Evolutionary conservation across 192 early-diverging fungal species (phyloP).

Genomic region (Coemansia sp.): DNA sequence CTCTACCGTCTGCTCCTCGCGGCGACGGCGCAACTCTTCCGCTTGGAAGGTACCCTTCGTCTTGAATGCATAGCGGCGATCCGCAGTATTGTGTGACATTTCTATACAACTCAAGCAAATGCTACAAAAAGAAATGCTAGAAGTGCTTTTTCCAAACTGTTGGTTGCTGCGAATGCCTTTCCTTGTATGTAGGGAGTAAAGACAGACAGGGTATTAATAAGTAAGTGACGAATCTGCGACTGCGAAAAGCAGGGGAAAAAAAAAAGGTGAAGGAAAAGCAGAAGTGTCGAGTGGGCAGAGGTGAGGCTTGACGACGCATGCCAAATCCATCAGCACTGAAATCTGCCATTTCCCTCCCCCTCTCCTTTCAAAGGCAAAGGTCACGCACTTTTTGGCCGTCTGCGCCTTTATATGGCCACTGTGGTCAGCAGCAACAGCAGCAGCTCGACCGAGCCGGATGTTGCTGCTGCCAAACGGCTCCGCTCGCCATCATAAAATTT

Average conservation of each 20-base stretch:
- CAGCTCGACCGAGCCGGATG: too few relatives aligned
- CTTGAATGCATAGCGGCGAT: conserved; percentile 80
- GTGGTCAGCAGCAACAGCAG: too few relatives aligned
- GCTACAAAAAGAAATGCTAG: conserved; percentile 10
- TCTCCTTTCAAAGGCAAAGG: too few relatives aligned
- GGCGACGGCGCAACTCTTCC: conserved; percentile 89
- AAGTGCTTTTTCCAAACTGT: conserved; percentile 4
- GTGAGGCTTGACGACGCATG: background rate
- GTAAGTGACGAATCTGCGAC: conserved; percentile 5
- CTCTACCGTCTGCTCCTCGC: conserved; percentile 91
- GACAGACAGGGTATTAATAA: conserved; percentile 3
- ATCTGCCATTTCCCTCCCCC: too few relatives aligned
- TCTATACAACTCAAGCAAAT: conserved; percentile 1
- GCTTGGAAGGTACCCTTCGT: conserved; percentile 79
- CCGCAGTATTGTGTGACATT: conserved; percentile 50
- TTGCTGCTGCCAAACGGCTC: too few relatives aligned
- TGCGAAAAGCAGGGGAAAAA: conserved; percentile 6
- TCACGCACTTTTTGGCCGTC: too few relatives aligned
- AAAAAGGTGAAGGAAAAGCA: conserved; percentile 2
- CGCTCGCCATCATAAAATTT: too few relatives aligned
- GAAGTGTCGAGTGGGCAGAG: conserved; percentile 16
- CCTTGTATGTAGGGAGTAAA: conserved; percentile 7
- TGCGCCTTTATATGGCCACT: too few relatives aligned
- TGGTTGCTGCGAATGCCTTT: background rate
- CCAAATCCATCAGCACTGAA: too few relatives aligned